phyloP scores from a whole-genome alignment of 2,329 filamentous ascomycete species.

The Fusarium humuli region DNA sequence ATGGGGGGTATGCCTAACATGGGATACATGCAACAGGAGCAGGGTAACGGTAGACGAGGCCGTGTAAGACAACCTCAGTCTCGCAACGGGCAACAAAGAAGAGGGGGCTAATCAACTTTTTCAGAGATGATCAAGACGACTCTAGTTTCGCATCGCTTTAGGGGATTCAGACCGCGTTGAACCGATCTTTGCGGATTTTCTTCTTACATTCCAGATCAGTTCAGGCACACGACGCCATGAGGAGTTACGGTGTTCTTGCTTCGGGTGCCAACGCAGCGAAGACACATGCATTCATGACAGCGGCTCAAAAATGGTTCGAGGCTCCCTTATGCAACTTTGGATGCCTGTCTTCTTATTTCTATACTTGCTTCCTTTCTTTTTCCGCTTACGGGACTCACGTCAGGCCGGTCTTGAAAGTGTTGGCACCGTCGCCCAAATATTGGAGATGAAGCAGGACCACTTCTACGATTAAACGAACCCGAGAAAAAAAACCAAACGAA shows the following conservation, averaged over 20 bases:
- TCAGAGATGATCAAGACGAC: slow-evolving; percentile 47
- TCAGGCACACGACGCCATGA: slow-evolving; percentile 38
- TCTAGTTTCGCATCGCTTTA: slow-evolving; percentile 18
- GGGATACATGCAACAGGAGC: slow-evolving; percentile 65
- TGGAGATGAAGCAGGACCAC: slow-evolving; percentile 31
- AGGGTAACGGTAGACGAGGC: slow-evolving; percentile 67
- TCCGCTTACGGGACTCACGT: slow-evolving; percentile 35
- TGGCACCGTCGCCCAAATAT: slow-evolving; percentile 35
- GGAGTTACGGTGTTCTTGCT: slow-evolving; percentile 42
- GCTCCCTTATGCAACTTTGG: slow-evolving; percentile 36
- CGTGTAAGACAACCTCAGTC: slow-evolving; percentile 60
- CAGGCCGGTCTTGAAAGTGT: slow-evolving; percentile 46
- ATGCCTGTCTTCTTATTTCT: slow-evolving; percentile 40
- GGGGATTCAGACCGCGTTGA: slow-evolving; percentile 25
- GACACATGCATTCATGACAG: slow-evolving; percentile 29
- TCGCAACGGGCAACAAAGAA: slow-evolving; percentile 28
- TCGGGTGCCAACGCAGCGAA: slow-evolving; percentile 32
- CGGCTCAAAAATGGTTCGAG: slow-evolving; percentile 24
- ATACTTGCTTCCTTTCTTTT: slow-evolving; percentile 37
- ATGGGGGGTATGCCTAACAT: slow-evolving; percentile 61
- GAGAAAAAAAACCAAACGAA: slow-evolving; percentile 29
- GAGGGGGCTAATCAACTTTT: slow-evolving; percentile 41
- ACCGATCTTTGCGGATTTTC: slow-evolving; percentile 36
- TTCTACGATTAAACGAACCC: slow-evolving; percentile 46
- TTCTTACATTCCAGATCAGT: slow-evolving; percentile 38